phyloP scores from a whole-genome alignment of 331 rosid genomes.

The Spiraea crenata region DNA sequence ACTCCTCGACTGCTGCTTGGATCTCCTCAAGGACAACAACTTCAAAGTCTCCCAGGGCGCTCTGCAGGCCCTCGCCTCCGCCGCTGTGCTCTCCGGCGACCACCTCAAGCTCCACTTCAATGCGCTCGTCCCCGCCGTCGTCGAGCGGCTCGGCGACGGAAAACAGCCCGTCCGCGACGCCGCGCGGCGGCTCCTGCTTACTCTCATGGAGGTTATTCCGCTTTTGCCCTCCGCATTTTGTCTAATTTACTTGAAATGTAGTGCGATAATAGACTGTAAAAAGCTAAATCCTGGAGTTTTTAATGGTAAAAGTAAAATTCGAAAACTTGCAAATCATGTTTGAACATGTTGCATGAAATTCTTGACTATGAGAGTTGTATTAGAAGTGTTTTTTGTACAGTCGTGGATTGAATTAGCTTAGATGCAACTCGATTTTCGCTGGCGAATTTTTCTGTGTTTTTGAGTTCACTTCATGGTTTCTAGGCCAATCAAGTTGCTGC shows the following conservation, averaged over 20 bases:
- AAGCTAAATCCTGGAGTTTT: neutral
- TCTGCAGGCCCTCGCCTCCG: conserved; percentile 92
- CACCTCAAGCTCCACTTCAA: conserved; percentile 93
- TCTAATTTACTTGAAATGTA: neutral
- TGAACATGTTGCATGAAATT: neutral
- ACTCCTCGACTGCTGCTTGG: conserved; percentile 84
- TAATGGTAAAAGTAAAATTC: neutral
- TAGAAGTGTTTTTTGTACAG: neutral
- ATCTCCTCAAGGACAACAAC: conserved; percentile 94
- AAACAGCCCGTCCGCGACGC: conserved; percentile 98
- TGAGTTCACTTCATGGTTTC: neutral
- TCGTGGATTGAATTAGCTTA: neutral
- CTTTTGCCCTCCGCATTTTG: neutral
- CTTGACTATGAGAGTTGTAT: neutral
- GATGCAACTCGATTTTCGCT: neutral
- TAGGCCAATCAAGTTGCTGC: neutral
- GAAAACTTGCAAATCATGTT: neutral
- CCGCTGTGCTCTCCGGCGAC: conserved; percentile 94
- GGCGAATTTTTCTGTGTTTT: neutral
- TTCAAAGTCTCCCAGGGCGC: conserved; percentile 95
- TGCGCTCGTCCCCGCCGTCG: conserved; percentile 93
- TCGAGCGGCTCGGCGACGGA: conserved; percentile 89
- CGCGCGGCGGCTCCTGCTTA: conserved; percentile 83
- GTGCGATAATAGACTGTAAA: neutral
- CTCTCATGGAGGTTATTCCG: conserved; percentile 85